A percentile compares a stretch with the other conserved stretches of the same genome.
phyloP scores from a whole-genome alignment of 2,329 filamentous ascomycete genomes.

The Fusarium sp. region DNA sequence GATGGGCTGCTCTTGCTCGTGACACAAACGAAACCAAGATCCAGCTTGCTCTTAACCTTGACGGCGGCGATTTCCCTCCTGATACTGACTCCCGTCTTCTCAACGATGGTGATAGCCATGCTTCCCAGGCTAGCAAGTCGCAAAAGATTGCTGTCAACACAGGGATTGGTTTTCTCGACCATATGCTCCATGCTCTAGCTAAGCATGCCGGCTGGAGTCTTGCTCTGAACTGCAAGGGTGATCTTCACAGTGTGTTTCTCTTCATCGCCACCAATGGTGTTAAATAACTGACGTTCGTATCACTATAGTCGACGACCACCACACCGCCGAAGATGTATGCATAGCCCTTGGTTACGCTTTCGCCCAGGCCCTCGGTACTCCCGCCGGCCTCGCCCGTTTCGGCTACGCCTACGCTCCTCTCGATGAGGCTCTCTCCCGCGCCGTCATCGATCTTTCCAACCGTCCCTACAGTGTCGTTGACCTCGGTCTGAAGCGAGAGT shows the following conservation, averaged over 20 bases:
- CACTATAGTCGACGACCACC: conserved; percentile 90
- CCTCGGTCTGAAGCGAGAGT: conserved; percentile 88
- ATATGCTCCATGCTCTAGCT: conserved; percentile 97
- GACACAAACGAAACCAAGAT: conserved; percentile 99
- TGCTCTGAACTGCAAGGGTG: conserved; percentile 84
- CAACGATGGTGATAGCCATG: conserved; percentile 73
- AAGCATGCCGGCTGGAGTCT: conserved; percentile 98
- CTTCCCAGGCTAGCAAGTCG: conserved; percentile 84
- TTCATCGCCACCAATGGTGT: neutral
- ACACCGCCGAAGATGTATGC: conserved; percentile 96
- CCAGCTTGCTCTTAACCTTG: conserved; percentile 90
- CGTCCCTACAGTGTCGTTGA: conserved; percentile 88
- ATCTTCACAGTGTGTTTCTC: conserved; percentile 84
- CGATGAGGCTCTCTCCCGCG: conserved; percentile 93
- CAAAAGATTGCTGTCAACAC: conserved; percentile 91
- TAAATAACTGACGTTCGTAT: conserved; percentile 30
- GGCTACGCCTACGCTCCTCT: conserved; percentile 93
- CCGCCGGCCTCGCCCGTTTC: conserved; percentile 87
- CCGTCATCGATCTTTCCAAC: conserved; percentile 95
- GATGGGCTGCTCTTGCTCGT: conserved; percentile 84
- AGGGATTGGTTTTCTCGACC: conserved; percentile 96
- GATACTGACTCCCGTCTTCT: conserved; percentile 70
- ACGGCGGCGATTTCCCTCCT: conserved; percentile 83
- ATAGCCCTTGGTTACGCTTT: conserved; percentile 91
- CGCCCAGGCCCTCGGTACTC: conserved; percentile 80